Percentiles rank a stretch among this genome's conserved stretches.
These are phyloP conservation scores for Ceratocystis destructans DNA, from an alignment of 2,329 filamentous ascomycete genomes.

Conservation along the genomic window DNA sequence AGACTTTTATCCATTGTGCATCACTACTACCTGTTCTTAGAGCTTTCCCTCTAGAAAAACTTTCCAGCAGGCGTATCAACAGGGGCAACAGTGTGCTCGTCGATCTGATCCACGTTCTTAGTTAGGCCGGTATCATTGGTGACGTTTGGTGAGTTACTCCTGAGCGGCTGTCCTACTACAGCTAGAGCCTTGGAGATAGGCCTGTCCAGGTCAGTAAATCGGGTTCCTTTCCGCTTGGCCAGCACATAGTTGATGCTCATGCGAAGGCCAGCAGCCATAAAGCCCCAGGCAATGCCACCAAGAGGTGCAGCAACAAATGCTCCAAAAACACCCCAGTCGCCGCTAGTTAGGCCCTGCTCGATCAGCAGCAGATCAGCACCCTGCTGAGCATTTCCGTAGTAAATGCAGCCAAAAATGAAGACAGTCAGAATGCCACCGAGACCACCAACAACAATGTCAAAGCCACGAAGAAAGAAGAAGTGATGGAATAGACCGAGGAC, in stretches of 20 bases:
- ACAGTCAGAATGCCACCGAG: slow-evolving; percentile 66
- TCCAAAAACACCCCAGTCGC: slow-evolving; percentile 72
- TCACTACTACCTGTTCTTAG: background rate
- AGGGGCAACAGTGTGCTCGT: slow-evolving; percentile 25
- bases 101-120: slow-evolving; percentile 20
- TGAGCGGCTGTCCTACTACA: background rate
- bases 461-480: slow-evolving; percentile 67
- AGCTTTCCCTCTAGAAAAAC: slow-evolving; percentile 34
- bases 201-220: slow-evolving; percentile 43
- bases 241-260: slow-evolving; percentile 43
- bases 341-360: slow-evolving; percentile 57
- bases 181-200: background rate
- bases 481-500: slow-evolving; percentile 55
- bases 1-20: background rate
- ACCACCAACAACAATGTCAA: slow-evolving; percentile 66
- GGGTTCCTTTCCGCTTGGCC: slow-evolving; percentile 43
- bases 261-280: slow-evolving; percentile 47
- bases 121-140: slow-evolving; percentile 1
- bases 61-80: slow-evolving; percentile 29
- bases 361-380: slow-evolving; percentile 58
- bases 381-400: slow-evolving; percentile 51
- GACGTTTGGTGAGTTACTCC: background rate
- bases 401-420: slow-evolving; percentile 68
- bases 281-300: slow-evolving; percentile 59
- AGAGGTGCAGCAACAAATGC: slow-evolving; percentile 70